Base-by-base conservation (phyloP, 2,329 filamentous ascomycete genomes). In the Colletotrichum lupini region DNA sequence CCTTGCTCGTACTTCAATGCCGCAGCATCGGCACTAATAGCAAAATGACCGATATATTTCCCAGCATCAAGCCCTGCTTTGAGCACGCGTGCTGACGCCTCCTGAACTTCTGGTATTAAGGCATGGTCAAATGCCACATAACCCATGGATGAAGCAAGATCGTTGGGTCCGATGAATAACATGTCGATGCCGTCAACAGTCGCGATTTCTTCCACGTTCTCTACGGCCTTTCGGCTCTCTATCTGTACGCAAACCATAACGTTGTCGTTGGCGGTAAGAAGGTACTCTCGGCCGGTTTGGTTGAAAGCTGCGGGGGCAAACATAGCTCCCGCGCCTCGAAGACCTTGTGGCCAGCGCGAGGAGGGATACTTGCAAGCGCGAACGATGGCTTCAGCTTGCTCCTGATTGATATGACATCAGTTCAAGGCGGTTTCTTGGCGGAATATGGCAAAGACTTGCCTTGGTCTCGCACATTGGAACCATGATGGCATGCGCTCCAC, bases 401-500 rank as follows among this genome's bases (percentile, higher is more conserved):
- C 78, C 74, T 77, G 42, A 5, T 4, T 32, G 9, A 11, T 32
- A 55, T 14, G 2, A 4, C 3, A 26, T 62, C 1, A 62, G 35
- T 16, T 42, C 12, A 42, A 42, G 35, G 4, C 35, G 14, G 14
- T 2, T 1, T 24, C 2, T 19, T 22, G n/a, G 26, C 12, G 46
- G 11, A 49, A 4, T 3, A 12, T 28, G n/a, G 4, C 9, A 46
- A 4, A 42, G 35, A 16, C 14, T 16, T 3, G 55, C 65, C 30
- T 68, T 68, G 19, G 65, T 61, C 22, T 68, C 65, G 6, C 65
- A 68, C 56, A 61, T 61, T 9, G 87, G 87, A 0, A 88, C 85
- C 71, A 88, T 83, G 71, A 88, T 82, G 6, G 85, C 86, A 61
- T 88, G 86, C 46, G 86, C 86, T 55, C 86, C 86, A 53, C 84